Evolutionary conservation across 2,329 filamentous ascomycete species (phyloP).

Genomic region (Fusarium sp.): DNA sequence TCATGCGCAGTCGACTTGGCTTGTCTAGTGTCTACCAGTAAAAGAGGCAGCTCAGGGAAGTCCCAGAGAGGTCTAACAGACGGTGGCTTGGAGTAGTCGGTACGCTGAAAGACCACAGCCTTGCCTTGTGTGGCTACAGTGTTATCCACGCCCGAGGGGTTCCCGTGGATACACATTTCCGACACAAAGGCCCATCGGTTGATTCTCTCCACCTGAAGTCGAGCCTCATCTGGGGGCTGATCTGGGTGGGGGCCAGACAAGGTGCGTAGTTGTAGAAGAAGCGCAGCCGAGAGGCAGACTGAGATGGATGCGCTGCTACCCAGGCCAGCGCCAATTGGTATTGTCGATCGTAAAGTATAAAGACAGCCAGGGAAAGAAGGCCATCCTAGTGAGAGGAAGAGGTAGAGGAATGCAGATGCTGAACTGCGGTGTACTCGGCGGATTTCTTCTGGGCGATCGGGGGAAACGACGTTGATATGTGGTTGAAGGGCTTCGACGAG

Average conservation of each 20-base stretch:
- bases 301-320: constrained; percentile 95
- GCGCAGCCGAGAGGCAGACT: constrained; percentile 86
- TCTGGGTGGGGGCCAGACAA: constrained; percentile 92
- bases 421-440: constrained; percentile 88
- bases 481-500: constrained; percentile 85
- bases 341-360: constrained; percentile 92
- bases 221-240: constrained; percentile 88
- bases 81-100: constrained; percentile 82
- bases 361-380: constrained; percentile 83
- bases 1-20: constrained; percentile 86
- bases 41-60: constrained; percentile 91
- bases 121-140: constrained; percentile 95
- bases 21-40: constrained; percentile 91
- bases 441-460: constrained; percentile 71
- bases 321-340: constrained; percentile 90
- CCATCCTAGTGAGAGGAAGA: constrained; percentile 88
- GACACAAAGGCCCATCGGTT: constrained; percentile 98
- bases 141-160: constrained; percentile 96
- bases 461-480: constrained; percentile 78
- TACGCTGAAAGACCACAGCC: constrained; percentile 89
- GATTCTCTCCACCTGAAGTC: constrained; percentile 91
- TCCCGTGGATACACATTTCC: constrained; percentile 97
- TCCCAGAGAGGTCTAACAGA: constrained; percentile 81
- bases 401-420: constrained; percentile 88
- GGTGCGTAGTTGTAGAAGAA: constrained; percentile 88